phyloP scores from a whole-genome alignment of 148 eudicot genomes.

The Fallopia convolvulus region DNA sequence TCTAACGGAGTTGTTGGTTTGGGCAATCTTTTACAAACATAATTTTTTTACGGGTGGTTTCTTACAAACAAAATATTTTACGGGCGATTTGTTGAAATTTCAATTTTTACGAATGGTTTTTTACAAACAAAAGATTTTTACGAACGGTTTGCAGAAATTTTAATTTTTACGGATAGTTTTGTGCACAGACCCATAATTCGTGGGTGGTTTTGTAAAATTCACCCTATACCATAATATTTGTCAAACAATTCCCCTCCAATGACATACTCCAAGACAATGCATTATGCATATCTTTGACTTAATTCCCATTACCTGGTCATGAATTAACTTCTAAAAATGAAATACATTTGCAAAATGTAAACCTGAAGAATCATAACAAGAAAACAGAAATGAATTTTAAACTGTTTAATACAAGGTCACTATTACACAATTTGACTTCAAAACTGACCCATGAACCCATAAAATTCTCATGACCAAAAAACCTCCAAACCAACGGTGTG shows the following conservation, averaged over 20 bases:
- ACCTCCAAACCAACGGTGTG: background rate
- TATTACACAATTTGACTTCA: slow-evolving; percentile 8
- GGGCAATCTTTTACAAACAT: too few species aligned
- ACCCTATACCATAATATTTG: background rate
- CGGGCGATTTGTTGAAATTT: too few species aligned
- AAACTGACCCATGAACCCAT: slow-evolving; percentile 4
- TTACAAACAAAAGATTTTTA: too few species aligned
- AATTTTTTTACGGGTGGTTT: too few species aligned
- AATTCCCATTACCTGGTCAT: slow-evolving; percentile 82
- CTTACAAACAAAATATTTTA: too few species aligned
- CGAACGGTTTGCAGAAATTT: too few species aligned
- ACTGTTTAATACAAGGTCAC: background rate
- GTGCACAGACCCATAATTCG: too few species aligned
- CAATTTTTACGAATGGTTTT: too few species aligned
- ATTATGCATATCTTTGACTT: slow-evolving; percentile 79
- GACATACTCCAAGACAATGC: slow-evolving; percentile 75
- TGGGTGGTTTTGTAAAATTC: too few species aligned
- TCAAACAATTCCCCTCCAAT: slow-evolving; percentile 96
- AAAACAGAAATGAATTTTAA: background rate
- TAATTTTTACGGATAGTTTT: too few species aligned
- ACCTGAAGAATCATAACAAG: background rate
- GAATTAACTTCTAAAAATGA: background rate
- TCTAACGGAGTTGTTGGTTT: too few species aligned
- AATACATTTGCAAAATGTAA: background rate
- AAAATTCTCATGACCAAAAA: background rate